phyloP scores from a whole-genome alignment of 495 filamentous ascomycete genomes.

The Lasiosphaeris hirsuta region DNA sequence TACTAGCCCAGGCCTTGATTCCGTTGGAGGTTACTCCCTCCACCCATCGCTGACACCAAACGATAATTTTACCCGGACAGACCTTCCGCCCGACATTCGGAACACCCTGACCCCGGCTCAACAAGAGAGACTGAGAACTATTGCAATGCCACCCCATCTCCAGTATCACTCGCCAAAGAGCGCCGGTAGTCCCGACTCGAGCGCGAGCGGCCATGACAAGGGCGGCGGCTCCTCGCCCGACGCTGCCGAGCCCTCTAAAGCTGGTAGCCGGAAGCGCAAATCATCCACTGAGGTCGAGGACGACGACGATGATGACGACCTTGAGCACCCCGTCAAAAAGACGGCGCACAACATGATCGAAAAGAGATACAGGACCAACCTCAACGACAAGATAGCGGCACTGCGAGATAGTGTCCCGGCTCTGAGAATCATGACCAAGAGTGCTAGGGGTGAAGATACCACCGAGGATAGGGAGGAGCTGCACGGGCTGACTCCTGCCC shows the following conservation, averaged over 20 bases:
- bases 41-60: constrained; percentile 12
- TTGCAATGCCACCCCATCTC: constrained; percentile 55
- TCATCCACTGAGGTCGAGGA: constrained; percentile 51
- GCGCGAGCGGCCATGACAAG: constrained; percentile 36
- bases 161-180: constrained; percentile 53
- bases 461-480: constrained; percentile 71
- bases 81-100: constrained; percentile 20
- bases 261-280: constrained; percentile 59
- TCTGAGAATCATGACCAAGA: constrained; percentile 71
- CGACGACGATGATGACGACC: constrained; percentile 46
- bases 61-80: constrained; percentile 13
- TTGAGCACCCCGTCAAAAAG: constrained; percentile 77
- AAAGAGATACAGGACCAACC: constrained; percentile 90
- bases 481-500: constrained; percentile 73
- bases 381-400: constrained; percentile 95
- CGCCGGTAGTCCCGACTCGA: constrained; percentile 47
- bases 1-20: constrained; percentile 13
- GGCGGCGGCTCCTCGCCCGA: constrained; percentile 47
- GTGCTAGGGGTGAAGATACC: constrained; percentile 61
- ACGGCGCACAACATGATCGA: constrained; percentile 95
- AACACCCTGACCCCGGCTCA: constrained; percentile 49
- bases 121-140: constrained; percentile 50
- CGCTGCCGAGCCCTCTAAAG: constrained; percentile 42
- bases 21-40: constrained; percentile 5
- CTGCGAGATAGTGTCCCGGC: constrained; percentile 86